A percentile compares a stretch with the other conserved stretches of the same genome.
These are phyloP conservation scores for Leccinum subatratum DNA, from an alignment of 1,284 basidiomycete genomes.

Conservation along the genomic window DNA sequence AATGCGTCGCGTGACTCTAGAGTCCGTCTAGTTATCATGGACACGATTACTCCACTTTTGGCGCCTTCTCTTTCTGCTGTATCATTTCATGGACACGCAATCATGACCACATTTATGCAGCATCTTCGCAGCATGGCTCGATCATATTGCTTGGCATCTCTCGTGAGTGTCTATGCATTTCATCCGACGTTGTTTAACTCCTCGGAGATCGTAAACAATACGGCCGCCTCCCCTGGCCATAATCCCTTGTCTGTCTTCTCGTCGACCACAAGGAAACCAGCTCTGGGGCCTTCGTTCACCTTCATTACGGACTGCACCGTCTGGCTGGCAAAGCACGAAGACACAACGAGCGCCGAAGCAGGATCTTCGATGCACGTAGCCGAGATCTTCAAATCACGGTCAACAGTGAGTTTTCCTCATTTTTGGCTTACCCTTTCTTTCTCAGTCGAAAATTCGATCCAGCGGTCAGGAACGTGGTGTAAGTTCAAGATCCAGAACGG, in stretches of 20 bases:
- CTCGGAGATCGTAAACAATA: constrained; percentile 44
- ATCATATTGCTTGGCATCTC: constrained; percentile 40
- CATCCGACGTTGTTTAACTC: background rate
- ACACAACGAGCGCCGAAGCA: constrained; percentile 12
- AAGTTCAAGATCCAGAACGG: constrained; percentile 31
- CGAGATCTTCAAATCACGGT: constrained; percentile 44
- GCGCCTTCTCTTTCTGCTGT: constrained; percentile 58
- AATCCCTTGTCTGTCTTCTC: constrained; percentile 40
- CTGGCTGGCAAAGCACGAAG: constrained; percentile 46
- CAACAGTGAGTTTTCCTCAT: constrained; percentile 37
- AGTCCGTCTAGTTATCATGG: constrained; percentile 56
- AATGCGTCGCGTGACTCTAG: constrained; percentile 7
- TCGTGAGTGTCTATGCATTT: constrained; percentile 39
- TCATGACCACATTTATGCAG: constrained; percentile 69
- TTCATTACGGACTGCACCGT: constrained; percentile 68
- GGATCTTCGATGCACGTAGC: constrained; percentile 29
- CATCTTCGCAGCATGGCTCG: constrained; percentile 53
- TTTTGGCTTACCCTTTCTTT: background rate
- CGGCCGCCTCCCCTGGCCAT: constrained; percentile 33
- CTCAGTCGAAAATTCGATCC: background rate
- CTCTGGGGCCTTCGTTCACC: constrained; percentile 68
- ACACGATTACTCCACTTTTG: constrained; percentile 63
- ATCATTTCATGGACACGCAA: constrained; percentile 70
- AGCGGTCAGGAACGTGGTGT: constrained; percentile 41
- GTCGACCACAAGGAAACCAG: constrained; percentile 53